Evolutionary conservation across 192 early-diverging fungal species (phyloP), one percentile per base, ranked within the genome.

Genomic region (Lunasporangiospora selenospora): DNA sequence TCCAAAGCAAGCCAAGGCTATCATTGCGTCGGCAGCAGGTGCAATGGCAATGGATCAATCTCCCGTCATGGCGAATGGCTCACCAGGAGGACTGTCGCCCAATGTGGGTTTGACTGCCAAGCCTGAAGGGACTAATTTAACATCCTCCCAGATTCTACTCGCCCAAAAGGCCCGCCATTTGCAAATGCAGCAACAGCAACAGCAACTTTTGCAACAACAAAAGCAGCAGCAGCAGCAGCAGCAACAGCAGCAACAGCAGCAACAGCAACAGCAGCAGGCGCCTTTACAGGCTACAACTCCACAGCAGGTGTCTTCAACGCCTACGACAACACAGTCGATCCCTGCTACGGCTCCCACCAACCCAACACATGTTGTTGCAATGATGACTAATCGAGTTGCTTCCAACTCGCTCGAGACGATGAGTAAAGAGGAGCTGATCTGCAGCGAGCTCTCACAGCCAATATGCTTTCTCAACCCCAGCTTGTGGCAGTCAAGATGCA

Each of bases 351-450:
- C 21, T 6, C 9, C 13, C 1, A 19, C 60, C 3, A 37, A 33
- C 21, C 13, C 50, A n/a, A n/a, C n/a, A n/a, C n/a, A n/a, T n/a
- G n/a, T n/a, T n/a, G n/a, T n/a, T n/a, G n/a, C n/a, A n/a, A n/a
- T n/a, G n/a, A n/a, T n/a, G n/a, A n/a, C n/a, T n/a, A n/a, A n/a
- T n/a, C n/a, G n/a, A n/a, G n/a, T n/a, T 3, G 30, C 19, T 13
- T 29, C 16, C 1, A 44, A 44, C 43, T 11, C 16, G 4, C 18
- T 55, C 10, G 66, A 70, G 29, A n/a, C 37, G 3, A 18, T 70
- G 50, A 40, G 52, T 1, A 70, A 54, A 41, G 66, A 70, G 12
- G 66, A 61, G n/a, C 29, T 70, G 19, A 42, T 61, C 6, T 61
- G 6, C 58, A 70, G 23, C 34, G 41, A 15, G 51, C 52, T 1